Conservation (phyloP, 2,329 filamentous ascomycete species). For the Lachnellula arida region DNA sequence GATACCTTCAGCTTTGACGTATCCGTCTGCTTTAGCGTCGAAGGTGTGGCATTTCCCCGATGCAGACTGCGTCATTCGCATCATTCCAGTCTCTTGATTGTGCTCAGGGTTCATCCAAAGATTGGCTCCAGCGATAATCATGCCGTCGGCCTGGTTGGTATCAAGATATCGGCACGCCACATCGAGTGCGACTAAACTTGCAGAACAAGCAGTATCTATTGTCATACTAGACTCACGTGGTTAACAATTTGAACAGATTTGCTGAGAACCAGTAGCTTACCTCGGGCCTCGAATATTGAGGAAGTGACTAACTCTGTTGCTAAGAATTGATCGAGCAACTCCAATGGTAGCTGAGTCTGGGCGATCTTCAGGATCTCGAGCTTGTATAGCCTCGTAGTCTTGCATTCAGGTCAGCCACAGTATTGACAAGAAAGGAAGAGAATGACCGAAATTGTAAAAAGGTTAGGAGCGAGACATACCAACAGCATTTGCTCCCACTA, state of each 20-base stretch:
- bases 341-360: slow-evolving; percentile 4
- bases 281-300: not conserved
- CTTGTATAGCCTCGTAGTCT: slow-evolving; percentile 17
- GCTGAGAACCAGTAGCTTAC: not conserved
- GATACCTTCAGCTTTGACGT: slow-evolving; percentile 41
- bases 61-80: slow-evolving; percentile 1
- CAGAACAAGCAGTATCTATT: not conserved
- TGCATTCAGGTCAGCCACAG: slow-evolving; percentile 53
- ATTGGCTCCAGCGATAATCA: not conserved
- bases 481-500: slow-evolving; percentile 14
- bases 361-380: slow-evolving; percentile 16
- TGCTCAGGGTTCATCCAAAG: not conserved
- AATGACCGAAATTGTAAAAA: too few relatives aligned
- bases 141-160: not conserved
- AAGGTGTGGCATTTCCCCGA: slow-evolving; percentile 16
- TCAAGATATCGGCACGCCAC: not conserved
- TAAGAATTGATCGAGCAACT: too few relatives aligned
- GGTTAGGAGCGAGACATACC: slow-evolving; percentile 45
- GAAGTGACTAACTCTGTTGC: not conserved
- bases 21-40: slow-evolving; percentile 33
- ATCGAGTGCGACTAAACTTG: not conserved
- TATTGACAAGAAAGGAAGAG: too few relatives aligned
- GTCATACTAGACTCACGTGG: not conserved
- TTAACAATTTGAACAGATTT: too few relatives aligned
- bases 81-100: not conserved